A percentile compares a stretch with the other conserved stretches of the same genome.
These are phyloP conservation scores for Aphanocladium album DNA, from an alignment of 2,329 filamentous ascomycete genomes.

Conservation along the genomic window DNA sequence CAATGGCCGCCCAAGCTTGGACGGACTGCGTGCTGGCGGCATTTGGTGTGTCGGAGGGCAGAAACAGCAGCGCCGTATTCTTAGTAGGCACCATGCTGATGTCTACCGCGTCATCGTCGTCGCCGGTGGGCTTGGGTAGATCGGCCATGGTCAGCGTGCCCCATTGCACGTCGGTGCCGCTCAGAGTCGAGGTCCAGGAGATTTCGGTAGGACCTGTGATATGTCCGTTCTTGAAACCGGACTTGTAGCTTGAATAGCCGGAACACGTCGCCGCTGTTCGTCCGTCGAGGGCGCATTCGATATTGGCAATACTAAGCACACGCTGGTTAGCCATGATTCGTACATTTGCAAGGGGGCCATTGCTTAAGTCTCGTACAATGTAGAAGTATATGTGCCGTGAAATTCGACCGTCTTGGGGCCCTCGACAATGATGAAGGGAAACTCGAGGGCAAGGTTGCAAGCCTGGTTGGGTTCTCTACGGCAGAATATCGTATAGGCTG, in stretches of 20 bases:
- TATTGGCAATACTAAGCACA: constrained; percentile 35
- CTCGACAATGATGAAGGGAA: constrained; percentile 44
- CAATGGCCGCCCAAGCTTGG: constrained; percentile 1
- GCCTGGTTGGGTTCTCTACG: constrained; percentile 34
- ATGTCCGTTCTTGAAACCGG: constrained; percentile 33
- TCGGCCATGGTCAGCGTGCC: constrained; percentile 39
- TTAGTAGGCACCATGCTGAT: background rate
- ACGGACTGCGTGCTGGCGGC: background rate
- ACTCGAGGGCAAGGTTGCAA: constrained; percentile 40
- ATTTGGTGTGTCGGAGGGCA: background rate
- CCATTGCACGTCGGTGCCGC: constrained; percentile 38
- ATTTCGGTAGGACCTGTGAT: constrained; percentile 39
- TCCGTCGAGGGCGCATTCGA: constrained; percentile 38
- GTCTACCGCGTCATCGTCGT: constrained; percentile 20
- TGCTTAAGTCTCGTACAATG: constrained; percentile 40
- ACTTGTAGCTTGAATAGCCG: constrained; percentile 41
- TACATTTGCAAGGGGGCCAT: background rate
- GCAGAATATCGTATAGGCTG: constrained; percentile 47
- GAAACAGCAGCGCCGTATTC: constrained; percentile 7
- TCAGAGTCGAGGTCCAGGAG: constrained; percentile 41
- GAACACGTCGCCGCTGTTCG: constrained; percentile 43
- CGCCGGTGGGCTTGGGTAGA: constrained; percentile 27
- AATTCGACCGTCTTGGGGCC: constrained; percentile 41
- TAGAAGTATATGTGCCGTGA: constrained; percentile 37
- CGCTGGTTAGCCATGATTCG: background rate